A percentile compares a stretch with the other conserved stretches of the same genome.
Conservation (phyloP, 768 basidiomycete genomes). For the Boletus fagicola region DNA sequence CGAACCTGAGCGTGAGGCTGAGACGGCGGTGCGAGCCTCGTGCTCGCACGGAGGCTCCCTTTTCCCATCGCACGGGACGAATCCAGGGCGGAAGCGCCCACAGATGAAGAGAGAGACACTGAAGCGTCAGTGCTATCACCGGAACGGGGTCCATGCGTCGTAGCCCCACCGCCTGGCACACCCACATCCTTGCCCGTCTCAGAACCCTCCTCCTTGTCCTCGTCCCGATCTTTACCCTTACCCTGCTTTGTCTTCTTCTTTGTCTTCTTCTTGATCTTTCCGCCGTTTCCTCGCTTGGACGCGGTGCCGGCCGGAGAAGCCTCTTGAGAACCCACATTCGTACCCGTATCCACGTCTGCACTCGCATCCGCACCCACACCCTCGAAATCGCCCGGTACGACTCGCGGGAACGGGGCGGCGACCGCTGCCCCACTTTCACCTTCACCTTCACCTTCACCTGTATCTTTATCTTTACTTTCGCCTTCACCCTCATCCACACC, state of each 20-base stretch:
- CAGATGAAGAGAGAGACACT: constrained; percentile 1
- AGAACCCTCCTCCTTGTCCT: background rate
- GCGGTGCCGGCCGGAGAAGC: background rate
- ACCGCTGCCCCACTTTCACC: background rate
- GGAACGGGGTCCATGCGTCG: constrained; percentile 1
- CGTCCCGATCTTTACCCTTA: background rate
- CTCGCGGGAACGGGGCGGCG: background rate
- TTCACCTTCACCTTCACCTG: background rate
- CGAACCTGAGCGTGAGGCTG: constrained; percentile 24
- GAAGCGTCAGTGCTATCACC: constrained; percentile 23
- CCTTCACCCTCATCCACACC: background rate
- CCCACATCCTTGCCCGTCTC: constrained; percentile 14
- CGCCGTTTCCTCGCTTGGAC: constrained; percentile 34
- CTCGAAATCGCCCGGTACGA: constrained; percentile 19
- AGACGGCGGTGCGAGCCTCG: constrained; percentile 7
- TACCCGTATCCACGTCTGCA: background rate
- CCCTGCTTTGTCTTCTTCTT: constrained; percentile 28
- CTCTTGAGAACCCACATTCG: background rate
- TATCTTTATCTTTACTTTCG: background rate
- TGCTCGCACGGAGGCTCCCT: constrained; percentile 2
- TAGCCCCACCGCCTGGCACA: background rate
- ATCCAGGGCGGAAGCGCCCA: background rate
- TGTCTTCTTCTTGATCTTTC: constrained; percentile 42
- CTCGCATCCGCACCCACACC: background rate
- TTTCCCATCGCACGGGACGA: background rate